A percentile compares a stretch with the other conserved stretches of the same genome.
Evolutionary conservation across 139 green algal species (phyloP).

Genomic region (Tetraselmis chui): DNA sequence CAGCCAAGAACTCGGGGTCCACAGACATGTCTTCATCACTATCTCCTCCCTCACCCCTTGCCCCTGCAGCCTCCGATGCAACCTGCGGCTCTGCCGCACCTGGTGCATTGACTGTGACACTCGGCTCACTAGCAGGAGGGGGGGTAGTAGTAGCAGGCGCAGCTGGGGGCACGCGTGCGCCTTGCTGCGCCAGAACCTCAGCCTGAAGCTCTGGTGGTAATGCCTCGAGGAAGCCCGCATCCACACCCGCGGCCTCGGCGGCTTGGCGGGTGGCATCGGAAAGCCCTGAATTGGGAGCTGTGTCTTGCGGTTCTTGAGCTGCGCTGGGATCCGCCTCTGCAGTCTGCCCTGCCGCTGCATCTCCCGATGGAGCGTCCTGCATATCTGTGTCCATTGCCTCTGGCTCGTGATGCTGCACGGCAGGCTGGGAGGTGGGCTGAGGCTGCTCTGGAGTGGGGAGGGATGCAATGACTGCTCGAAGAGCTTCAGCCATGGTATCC

Average conservation of each 20-base stretch:
- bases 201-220: slow-evolving; percentile 57
- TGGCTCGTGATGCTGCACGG: no score
- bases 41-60: not conserved
- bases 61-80: not conserved
- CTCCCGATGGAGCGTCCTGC: not conserved
- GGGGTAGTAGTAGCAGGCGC: not conserved
- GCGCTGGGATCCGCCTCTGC: not conserved
- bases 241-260: slow-evolving; percentile 50
- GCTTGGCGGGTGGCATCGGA: not conserved
- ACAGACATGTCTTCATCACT: slow-evolving; percentile 30
- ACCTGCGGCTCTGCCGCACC: not conserved
- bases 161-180: slow-evolving; percentile 12
- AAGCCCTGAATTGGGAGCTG: slow-evolving; percentile 14
- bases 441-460: no score
- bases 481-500: not conserved
- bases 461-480: not conserved
- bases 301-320: slow-evolving; percentile 2
- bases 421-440: no score
- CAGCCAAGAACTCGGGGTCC: slow-evolving; percentile 92
- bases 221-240: slow-evolving; percentile 67
- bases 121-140: slow-evolving; percentile 2
- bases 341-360: not conserved
- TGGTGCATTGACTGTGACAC: not conserved
- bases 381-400: not conserved
- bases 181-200: slow-evolving; percentile 57